Evolutionary conservation across 2,329 filamentous ascomycete species (phyloP).

Genomic region (Penicillium sp.): DNA sequence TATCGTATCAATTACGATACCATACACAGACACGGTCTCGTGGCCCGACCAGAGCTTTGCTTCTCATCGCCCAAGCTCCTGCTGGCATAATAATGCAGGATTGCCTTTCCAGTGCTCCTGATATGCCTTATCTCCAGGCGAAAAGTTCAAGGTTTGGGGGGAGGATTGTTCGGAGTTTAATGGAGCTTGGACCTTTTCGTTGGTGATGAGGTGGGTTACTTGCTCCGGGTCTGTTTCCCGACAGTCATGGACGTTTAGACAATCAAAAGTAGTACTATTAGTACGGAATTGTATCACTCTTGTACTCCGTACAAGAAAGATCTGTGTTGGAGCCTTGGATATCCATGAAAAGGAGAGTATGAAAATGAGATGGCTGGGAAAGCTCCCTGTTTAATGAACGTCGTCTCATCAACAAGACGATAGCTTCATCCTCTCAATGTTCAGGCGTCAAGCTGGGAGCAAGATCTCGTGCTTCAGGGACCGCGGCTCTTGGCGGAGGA

Average conservation of each 20-base stretch:
- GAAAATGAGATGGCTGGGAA: slow-evolving; percentile 13
- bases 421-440: background rate
- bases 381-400: background rate
- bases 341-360: background rate
- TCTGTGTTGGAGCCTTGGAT: background rate
- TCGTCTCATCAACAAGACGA: background rate
- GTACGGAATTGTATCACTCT: background rate
- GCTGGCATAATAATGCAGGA: background rate
- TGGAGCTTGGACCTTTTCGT: background rate
- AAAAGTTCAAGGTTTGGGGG: background rate
- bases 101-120: background rate
- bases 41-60: slow-evolving; percentile 17
- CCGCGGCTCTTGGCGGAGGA: slow-evolving; percentile 22
- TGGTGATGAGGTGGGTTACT: background rate
- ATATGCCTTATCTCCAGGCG: background rate
- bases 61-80: background rate
- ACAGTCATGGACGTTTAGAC: background rate
- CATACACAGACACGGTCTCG: slow-evolving; percentile 11
- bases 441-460: background rate
- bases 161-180: background rate
- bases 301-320: background rate
- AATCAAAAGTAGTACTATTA: background rate
- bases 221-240: background rate
- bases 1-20: slow-evolving; percentile 9
- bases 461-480: slow-evolving; percentile 21